These are phyloP conservation scores for Penicillium expansum DNA, from an alignment of 2,329 filamentous ascomycete species.

Conservation along the genomic window DNA sequence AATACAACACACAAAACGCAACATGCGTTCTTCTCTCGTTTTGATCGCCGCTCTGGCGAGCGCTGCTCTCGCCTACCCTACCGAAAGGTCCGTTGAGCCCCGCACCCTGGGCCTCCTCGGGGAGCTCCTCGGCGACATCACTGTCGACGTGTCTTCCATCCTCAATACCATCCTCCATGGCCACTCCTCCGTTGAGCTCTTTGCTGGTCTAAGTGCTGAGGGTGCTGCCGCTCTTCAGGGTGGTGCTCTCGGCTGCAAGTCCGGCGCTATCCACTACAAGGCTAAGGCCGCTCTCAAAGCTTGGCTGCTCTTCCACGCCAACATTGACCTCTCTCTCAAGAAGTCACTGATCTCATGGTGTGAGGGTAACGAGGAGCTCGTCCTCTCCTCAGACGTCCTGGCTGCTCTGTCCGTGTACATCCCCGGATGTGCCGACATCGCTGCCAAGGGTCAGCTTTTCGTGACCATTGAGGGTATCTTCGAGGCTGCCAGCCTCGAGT, in stretches of 20 bases:
- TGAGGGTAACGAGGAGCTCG: constrained; percentile 25
- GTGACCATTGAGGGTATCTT: constrained; percentile 40
- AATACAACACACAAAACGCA: constrained; percentile 13
- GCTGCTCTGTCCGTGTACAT: constrained; percentile 36
- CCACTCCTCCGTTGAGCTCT: constrained; percentile 17
- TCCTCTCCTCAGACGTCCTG: constrained; percentile 27
- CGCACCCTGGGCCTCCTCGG: constrained; percentile 26
- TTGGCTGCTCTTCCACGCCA: constrained; percentile 30
- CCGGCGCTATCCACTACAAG: constrained; percentile 26
- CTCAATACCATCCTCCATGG: constrained; percentile 25
- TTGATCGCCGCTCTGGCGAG: constrained; percentile 36
- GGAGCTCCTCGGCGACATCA: constrained; percentile 19
- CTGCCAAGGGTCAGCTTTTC: constrained; percentile 37
- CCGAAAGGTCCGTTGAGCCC: constrained; percentile 26
- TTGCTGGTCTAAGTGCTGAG: constrained; percentile 32
- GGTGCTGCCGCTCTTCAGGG: constrained; percentile 38
- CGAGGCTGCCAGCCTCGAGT: constrained; percentile 24
- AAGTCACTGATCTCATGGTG: constrained; percentile 34
- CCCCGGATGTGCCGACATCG: constrained; percentile 33
- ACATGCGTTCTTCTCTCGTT: constrained; percentile 29
- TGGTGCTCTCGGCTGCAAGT: constrained; percentile 36
- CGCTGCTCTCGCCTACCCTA: constrained; percentile 33
- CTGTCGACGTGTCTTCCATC: constrained; percentile 23
- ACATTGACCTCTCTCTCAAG: constrained; percentile 30
- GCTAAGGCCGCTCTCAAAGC: constrained; percentile 30